These are phyloP conservation scores for Eremothecium gossypii DNA, from an alignment of 1,139 yeast species.

Conservation along the genomic window DNA sequence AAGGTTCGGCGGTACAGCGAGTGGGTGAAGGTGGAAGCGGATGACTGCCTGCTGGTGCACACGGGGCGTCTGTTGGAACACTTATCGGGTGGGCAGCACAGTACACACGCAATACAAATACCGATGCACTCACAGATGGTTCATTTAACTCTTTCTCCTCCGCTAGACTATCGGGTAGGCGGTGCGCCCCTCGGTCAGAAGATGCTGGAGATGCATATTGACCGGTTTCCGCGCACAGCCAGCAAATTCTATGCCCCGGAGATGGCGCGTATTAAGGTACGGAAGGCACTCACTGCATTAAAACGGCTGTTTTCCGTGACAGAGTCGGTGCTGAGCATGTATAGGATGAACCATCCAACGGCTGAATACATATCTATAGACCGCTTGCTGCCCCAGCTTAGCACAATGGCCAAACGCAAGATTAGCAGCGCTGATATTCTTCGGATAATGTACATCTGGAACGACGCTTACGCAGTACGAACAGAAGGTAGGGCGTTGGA, in stretches of 20 bases:
- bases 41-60: conserved; percentile 25
- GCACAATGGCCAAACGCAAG: conserved; percentile 21
- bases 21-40: conserved; percentile 22
- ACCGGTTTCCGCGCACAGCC: conserved; percentile 20
- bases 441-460: conserved; percentile 22
- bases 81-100: conserved; percentile 18
- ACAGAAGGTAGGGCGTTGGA: conserved; percentile 19
- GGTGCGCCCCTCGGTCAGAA: conserved; percentile 7
- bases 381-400: conserved; percentile 23
- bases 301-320: conserved; percentile 20
- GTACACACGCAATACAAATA: conserved; percentile 20
- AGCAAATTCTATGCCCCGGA: conserved; percentile 17
- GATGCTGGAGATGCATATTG: conserved; percentile 18
- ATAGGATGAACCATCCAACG: conserved; percentile 17
- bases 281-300: conserved; percentile 13
- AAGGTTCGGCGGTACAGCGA: conserved; percentile 20
- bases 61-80: conserved; percentile 20
- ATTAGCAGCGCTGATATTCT: conserved; percentile 15
- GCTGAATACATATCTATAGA: conserved; percentile 11
- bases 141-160: conserved; percentile 19
- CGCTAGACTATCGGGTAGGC: conserved; percentile 10
- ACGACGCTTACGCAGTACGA: conserved; percentile 19
- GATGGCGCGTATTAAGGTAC: conserved; percentile 11
- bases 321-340: conserved; percentile 24
- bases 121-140: conserved; percentile 14